These are phyloP conservation scores for Avena eriantha DNA, from an alignment of 176 grass and related monocot genomes.

Conservation along the genomic window DNA sequence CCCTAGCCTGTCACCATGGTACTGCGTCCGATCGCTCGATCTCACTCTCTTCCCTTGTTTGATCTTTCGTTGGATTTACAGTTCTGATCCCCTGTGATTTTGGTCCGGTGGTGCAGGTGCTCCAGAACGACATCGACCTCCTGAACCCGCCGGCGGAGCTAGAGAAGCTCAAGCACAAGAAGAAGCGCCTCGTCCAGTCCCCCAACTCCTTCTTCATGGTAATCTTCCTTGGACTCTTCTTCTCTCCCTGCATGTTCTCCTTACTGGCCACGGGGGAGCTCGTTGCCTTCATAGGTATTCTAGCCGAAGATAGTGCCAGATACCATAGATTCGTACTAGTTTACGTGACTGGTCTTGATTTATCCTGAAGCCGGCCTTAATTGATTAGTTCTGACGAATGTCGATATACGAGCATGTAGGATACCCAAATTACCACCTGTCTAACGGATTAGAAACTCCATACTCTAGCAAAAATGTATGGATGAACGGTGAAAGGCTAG, in stretches of 20 bases:
- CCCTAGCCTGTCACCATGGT: constrained; percentile 38
- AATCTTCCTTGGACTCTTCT: neutral
- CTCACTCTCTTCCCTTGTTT: neutral
- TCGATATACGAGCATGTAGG: neutral
- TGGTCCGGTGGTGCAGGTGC: constrained; percentile 47
- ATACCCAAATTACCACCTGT: neutral
- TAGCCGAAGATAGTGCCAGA: neutral
- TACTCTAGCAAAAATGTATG: neutral
- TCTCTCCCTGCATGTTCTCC: neutral
- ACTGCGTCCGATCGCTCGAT: neutral
- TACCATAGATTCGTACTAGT: too few relatives aligned
- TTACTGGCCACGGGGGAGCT: neutral
- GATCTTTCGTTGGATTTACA: neutral
- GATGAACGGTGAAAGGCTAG: too few relatives aligned
- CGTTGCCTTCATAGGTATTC: neutral
- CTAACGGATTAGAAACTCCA: neutral
- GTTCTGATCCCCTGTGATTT: neutral
- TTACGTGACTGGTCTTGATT: neutral
- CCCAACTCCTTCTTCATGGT: constrained; percentile 92
- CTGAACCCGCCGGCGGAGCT: constrained; percentile 80
- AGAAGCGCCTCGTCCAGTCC: constrained; percentile 90
- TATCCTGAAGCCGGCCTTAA: neutral
- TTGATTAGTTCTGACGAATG: neutral
- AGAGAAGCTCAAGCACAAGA: constrained; percentile 91
- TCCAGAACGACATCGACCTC: constrained; percentile 85